These are phyloP conservation scores for Amanita exitialis DNA, from an alignment of 768 basidiomycete genomes.

Conservation along the genomic window DNA sequence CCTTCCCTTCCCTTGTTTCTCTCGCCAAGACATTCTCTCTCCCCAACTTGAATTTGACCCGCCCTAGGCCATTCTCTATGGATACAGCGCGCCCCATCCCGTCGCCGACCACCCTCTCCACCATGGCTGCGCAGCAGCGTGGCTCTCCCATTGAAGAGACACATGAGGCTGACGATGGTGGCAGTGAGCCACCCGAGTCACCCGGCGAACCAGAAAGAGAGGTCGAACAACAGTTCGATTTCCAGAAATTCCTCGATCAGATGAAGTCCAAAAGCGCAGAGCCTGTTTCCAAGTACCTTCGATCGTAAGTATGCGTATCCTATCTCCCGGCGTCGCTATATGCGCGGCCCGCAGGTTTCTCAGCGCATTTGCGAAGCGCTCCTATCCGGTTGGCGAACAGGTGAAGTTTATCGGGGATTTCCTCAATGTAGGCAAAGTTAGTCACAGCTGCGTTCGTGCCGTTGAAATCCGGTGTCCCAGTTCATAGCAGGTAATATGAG, in stretches of 20 bases:
- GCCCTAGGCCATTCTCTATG: slow-evolving; percentile 47
- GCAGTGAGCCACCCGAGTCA: background rate
- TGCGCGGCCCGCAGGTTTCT: slow-evolving; percentile 52
- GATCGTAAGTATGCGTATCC: slow-evolving; percentile 57
- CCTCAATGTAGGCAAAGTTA: slow-evolving; percentile 46
- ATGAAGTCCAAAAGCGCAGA: slow-evolving; percentile 85
- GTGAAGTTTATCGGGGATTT: slow-evolving; percentile 95
- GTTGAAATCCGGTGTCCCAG: slow-evolving; percentile 24
- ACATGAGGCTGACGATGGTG: background rate
- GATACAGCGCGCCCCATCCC: slow-evolving; percentile 51
- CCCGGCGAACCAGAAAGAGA: slow-evolving; percentile 8
- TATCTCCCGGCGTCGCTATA: slow-evolving; percentile 2
- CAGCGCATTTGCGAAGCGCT: slow-evolving; percentile 86
- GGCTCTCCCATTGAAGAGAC: slow-evolving; percentile 3
- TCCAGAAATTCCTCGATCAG: slow-evolving; percentile 91
- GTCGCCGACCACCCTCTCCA: slow-evolving; percentile 44
- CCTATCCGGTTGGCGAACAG: slow-evolving; percentile 88
- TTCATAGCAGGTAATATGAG: slow-evolving; percentile 90
- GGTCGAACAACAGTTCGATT: slow-evolving; percentile 66
- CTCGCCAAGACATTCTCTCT: slow-evolving; percentile 58
- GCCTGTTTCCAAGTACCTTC: slow-evolving; percentile 88
- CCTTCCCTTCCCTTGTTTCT: slow-evolving; percentile 57
- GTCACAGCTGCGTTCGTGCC: background rate
- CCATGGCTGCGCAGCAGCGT: slow-evolving; percentile 34
- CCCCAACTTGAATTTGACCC: slow-evolving; percentile 26